Evolutionary conservation across 1,284 basidiomycete species (phyloP).

Genomic region (Pseudozyma sp.): DNA sequence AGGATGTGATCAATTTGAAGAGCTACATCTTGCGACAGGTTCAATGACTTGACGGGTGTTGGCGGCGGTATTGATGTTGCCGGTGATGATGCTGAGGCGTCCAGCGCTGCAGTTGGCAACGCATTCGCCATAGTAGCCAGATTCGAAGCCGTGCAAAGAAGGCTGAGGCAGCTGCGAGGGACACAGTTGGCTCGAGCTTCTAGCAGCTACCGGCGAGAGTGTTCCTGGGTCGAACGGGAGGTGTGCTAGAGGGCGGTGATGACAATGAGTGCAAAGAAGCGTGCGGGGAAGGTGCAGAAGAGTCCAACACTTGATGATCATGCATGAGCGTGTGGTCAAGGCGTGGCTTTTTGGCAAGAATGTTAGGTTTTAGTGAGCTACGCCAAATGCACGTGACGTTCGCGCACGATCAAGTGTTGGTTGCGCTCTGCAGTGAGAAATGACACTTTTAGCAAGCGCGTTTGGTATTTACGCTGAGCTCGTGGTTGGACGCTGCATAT

Average conservation of each 20-base stretch:
- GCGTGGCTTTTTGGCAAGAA: conserved; percentile 2
- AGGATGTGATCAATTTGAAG: conserved; percentile 42
- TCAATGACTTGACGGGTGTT: conserved; percentile 15
- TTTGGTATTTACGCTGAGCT: conserved; percentile 13
- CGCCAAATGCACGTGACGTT: conserved; percentile 19
- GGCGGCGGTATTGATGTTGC: conserved; percentile 16
- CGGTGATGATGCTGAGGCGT: not conserved
- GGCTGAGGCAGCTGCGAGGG: no score
- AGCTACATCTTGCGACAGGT: conserved; percentile 31
- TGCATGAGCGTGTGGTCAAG: conserved; percentile 22
- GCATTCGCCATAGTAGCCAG: conserved; percentile 20
- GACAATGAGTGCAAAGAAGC: not conserved
- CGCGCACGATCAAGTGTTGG: conserved; percentile 20
- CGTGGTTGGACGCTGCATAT: no score
- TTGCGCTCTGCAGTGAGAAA: not conserved
- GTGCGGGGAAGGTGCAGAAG: conserved; percentile 1
- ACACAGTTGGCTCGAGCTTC: no score
- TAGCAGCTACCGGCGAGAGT: not conserved
- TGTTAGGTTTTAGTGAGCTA: conserved; percentile 16
- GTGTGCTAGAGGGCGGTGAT: not conserved
- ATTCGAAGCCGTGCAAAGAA: not conserved
- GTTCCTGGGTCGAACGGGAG: not conserved
- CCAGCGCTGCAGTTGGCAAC: conserved; percentile 10
- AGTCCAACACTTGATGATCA: conserved; percentile 14
- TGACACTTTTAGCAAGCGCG: conserved; percentile 2